Conservation (phyloP, 768 basidiomycete species). For the Boletus vermiculosoides region DNA sequence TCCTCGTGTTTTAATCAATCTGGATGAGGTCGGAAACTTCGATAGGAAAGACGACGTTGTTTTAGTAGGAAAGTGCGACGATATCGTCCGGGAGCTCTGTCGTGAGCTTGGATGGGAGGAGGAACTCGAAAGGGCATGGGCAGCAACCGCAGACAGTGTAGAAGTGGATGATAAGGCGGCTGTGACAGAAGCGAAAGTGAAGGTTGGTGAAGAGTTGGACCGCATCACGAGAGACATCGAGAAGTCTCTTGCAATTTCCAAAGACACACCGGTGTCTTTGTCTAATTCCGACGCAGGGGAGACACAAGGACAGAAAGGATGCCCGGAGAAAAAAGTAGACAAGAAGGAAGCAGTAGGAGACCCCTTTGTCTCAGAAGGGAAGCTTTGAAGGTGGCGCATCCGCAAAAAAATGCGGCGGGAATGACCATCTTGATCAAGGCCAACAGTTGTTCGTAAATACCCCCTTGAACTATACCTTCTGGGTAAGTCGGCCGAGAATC, state of each 20-base stretch:
- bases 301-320: not conserved
- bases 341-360: not conserved
- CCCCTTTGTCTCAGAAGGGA: conserved; percentile 6
- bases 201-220: conserved; percentile 26
- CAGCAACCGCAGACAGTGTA: conserved; percentile 40
- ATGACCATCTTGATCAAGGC: too few relatives aligned
- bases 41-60: conserved; percentile 59
- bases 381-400: not conserved
- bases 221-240: conserved; percentile 26
- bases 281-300: not conserved
- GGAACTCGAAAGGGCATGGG: conserved; percentile 58
- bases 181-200: conserved; percentile 5
- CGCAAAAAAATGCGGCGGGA: too few relatives aligned
- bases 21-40: conserved; percentile 75
- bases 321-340: not conserved
- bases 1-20: conserved; percentile 87
- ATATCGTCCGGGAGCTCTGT: conserved; percentile 58
- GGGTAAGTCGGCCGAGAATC: too few relatives aligned
- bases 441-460: too few relatives aligned
- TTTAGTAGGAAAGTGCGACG: conserved; percentile 70
- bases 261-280: not conserved
- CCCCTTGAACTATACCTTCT: too few relatives aligned
- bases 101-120: conserved; percentile 72
- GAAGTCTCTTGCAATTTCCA: conserved; percentile 19
- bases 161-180: conserved; percentile 14